Conservation (phyloP, 164 flowering plant species). For the Dillenia turbinata region DNA sequence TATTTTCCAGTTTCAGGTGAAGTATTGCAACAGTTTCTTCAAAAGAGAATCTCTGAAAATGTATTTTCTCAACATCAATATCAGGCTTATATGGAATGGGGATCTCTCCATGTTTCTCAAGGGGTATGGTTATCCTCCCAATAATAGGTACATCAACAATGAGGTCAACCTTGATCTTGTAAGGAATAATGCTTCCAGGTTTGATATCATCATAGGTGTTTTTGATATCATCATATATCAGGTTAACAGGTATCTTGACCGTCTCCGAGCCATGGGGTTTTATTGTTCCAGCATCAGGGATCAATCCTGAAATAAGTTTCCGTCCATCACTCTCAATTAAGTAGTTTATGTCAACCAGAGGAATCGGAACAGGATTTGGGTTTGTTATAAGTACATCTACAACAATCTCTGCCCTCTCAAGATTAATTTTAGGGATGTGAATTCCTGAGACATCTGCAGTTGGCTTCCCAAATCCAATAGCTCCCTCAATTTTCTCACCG, state of each 20-base stretch:
- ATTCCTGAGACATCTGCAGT: slow-evolving; percentile 75
- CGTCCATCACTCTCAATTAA: slow-evolving; percentile 80
- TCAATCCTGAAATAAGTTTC: slow-evolving; percentile 82
- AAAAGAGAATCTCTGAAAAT: slow-evolving; percentile 61
- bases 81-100: slow-evolving; percentile 90
- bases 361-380: slow-evolving; percentile 86
- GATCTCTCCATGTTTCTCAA: slow-evolving; percentile 83
- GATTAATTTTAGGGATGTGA: slow-evolving; percentile 65
- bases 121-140: slow-evolving; percentile 74
- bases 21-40: slow-evolving; percentile 74
- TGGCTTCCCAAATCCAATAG: slow-evolving; percentile 84
- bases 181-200: slow-evolving; percentile 86
- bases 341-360: slow-evolving; percentile 77
- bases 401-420: slow-evolving; percentile 62
- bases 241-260: slow-evolving; percentile 59
- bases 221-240: slow-evolving; percentile 81
- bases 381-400: slow-evolving; percentile 73
- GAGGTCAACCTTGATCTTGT: slow-evolving; percentile 68
- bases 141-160: slow-evolving; percentile 81
- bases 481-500: slow-evolving; percentile 77
- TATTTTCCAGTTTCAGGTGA: slow-evolving; percentile 71
- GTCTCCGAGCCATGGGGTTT: slow-evolving; percentile 82
- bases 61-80: slow-evolving; percentile 65
- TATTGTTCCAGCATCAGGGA: slow-evolving; percentile 88
- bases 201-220: slow-evolving; percentile 65